Percentiles rank a stretch among this genome's conserved stretches.
These are phyloP conservation scores for Fraxinus floribunda DNA, from an alignment of 305 asterid species.

Conservation along the genomic window DNA sequence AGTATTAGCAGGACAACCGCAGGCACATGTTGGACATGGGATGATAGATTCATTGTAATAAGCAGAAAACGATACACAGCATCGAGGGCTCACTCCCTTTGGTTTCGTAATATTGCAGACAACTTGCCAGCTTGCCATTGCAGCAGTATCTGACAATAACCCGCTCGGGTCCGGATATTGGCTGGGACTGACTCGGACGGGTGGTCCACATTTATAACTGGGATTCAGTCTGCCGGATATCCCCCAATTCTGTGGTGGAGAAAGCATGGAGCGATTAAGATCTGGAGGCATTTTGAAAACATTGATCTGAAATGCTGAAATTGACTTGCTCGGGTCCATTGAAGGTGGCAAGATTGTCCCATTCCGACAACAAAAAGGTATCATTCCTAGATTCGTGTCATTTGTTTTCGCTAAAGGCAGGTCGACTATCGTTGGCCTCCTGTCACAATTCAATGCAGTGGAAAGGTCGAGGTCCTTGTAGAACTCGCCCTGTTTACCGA, in stretches of 20 bases:
- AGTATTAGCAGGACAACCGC: constrained; percentile 59
- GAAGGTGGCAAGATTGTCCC: constrained; percentile 84
- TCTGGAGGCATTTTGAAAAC: constrained; percentile 91
- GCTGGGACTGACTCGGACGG: constrained; percentile 67
- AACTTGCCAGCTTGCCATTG: constrained; percentile 82
- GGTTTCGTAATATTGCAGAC: constrained; percentile 78
- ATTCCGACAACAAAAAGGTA: constrained; percentile 77
- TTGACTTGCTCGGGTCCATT: constrained; percentile 84
- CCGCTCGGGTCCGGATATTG: constrained; percentile 62
- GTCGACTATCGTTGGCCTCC: constrained; percentile 72
- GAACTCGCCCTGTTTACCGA: constrained; percentile 65
- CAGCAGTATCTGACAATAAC: constrained; percentile 42
- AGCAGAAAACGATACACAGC: constrained; percentile 87
- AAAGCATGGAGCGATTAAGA: constrained; percentile 67
- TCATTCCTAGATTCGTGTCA: constrained; percentile 60
- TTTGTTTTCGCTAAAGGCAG: constrained; percentile 72
- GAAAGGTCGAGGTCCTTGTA: constrained; percentile 65
- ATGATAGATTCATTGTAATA: constrained; percentile 86
- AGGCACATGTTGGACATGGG: constrained; percentile 86
- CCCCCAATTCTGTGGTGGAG: constrained; percentile 82
- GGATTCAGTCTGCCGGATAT: constrained; percentile 72
- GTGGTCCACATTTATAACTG: constrained; percentile 74
- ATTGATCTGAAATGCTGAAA: constrained; percentile 72
- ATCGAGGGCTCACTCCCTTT: constrained; percentile 61
- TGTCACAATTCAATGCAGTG: constrained; percentile 61